Base-by-base conservation (phyloP, 1,139 yeast genomes). In the Komagataea norvegica region DNA sequence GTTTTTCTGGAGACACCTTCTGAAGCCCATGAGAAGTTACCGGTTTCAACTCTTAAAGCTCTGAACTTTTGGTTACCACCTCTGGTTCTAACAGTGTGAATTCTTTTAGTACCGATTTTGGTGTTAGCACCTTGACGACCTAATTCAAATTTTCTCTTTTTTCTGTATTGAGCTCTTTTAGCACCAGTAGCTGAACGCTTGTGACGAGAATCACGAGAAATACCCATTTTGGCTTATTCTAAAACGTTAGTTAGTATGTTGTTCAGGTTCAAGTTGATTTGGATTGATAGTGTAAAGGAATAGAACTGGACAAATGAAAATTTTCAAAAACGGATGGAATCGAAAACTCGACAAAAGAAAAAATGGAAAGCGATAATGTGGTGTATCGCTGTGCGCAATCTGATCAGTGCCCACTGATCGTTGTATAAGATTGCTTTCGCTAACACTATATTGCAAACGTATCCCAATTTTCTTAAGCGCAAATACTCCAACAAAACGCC, bases 121-220 rank as follows among this genome's bases (percentile, higher is more conserved):
- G 99, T 91, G 91, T 85, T 87, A 67, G 98, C 95, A 63, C 96
- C 80, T 79, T 91, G 98, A 79, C 99, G 94, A 64, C 99, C 99
- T 73, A 86, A 83, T 77, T 93, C 98, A 69, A 91, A 93, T 95
- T 91, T 91, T 82, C 99, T 82, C 96, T 91, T 91, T 91, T 91
- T 91, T 86, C 98, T 89, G 94, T 82, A 87, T 75, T 87, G 95
- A 74, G 98, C 97, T 77, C 97, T 89, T 77, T 88, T 89, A 71
- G 98, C 99, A 83, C 99, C 99, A 69, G 99, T 89, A 73, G 95
- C 96, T 65, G 96, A 77, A 77, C 98, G 94, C 86, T 91, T 91
- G 88, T 91, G 98, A 79, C 96, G 96, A 73, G 98, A 89, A 80
- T 91, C 98, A 83, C 99, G 93, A 76, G 97, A 89, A 85, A 91